Conservation (phyloP, 108 stramenopile genomes). For the Cylindrotheca closterium region DNA sequence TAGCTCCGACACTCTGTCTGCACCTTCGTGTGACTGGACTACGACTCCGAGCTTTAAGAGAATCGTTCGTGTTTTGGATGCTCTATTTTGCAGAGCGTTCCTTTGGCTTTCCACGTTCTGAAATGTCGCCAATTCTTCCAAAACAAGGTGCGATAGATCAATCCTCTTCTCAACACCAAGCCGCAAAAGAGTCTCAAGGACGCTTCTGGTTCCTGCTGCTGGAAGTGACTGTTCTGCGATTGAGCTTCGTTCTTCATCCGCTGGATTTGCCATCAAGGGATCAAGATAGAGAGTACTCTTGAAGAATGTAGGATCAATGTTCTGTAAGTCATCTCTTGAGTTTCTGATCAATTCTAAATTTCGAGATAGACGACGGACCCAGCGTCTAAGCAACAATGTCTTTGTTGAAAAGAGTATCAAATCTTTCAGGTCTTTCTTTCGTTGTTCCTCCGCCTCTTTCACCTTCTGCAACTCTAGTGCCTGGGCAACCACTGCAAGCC, state of each 20-base stretch:
- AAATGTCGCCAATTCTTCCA: no score
- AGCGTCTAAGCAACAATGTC: constrained; percentile 28
- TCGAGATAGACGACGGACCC: constrained; percentile 14
- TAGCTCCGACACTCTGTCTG: not conserved
- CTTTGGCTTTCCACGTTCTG: no score
- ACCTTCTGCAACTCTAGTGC: constrained; percentile 21
- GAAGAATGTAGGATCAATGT: constrained; percentile 33
- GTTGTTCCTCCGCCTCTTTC: constrained; percentile 21
- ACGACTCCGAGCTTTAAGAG: not conserved
- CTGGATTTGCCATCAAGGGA: not conserved
- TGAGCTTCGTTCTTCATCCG: not conserved
- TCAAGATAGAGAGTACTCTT: constrained; percentile 1
- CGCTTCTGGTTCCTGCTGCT: no score
- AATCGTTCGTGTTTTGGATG: not conserved
- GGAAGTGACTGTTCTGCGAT: not conserved
- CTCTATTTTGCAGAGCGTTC: no score
- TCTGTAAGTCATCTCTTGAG: constrained; percentile 2
- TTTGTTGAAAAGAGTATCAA: constrained; percentile 30
- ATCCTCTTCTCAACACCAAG: not conserved
- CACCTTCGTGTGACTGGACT: not conserved
- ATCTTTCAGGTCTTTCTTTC: constrained; percentile 20
- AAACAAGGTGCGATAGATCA: no score
- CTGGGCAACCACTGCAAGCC: constrained; percentile 7
- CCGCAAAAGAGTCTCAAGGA: not conserved
- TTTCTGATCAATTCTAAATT: constrained; percentile 14